These are phyloP conservation scores for Plasmodium yoelii DNA, from an alignment of 169 alveolate species.

Conservation along the genomic window DNA sequence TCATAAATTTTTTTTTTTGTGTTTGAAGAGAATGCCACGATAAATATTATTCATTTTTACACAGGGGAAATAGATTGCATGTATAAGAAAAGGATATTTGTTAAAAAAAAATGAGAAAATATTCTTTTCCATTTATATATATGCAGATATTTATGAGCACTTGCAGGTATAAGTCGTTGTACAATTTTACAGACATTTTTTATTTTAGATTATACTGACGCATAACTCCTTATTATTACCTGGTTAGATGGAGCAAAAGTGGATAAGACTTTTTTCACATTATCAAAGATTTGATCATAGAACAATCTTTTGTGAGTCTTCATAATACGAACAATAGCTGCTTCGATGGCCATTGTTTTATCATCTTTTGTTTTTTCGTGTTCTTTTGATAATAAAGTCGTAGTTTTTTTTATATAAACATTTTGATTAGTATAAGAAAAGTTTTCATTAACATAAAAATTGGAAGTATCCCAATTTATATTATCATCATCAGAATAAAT, in stretches of 20 bases:
- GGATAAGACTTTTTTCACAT: slow-evolving; percentile 58
- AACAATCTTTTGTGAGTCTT: slow-evolving; percentile 78
- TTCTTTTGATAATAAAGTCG: slow-evolving; percentile 61
- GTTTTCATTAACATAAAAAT: slow-evolving; percentile 41
- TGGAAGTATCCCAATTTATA: slow-evolving; percentile 47
- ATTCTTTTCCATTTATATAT: too few relatives aligned
- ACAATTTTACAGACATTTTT: too few relatives aligned
- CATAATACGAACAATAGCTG: slow-evolving; percentile 91
- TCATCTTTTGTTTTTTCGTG: slow-evolving; percentile 81
- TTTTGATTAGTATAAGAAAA: slow-evolving; percentile 52
- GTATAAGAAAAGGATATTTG: too few relatives aligned
- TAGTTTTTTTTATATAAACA: slow-evolving; percentile 56
- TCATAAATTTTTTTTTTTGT: too few relatives aligned
- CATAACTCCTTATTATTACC: slow-evolving; percentile 7
- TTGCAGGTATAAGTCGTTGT: too few relatives aligned
- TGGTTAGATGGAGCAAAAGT: slow-evolving; percentile 67
- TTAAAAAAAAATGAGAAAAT: too few relatives aligned
- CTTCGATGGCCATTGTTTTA: slow-evolving; percentile 89
- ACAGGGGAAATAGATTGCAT: too few relatives aligned
- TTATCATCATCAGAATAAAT: slow-evolving; percentile 28
- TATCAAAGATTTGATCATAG: slow-evolving; percentile 72
- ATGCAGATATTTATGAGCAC: too few relatives aligned
- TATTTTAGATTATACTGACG: too few relatives aligned
- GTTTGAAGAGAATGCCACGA: too few relatives aligned
- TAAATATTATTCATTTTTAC: too few relatives aligned